phyloP scores from a whole-genome alignment of 2,329 filamentous ascomycete species.

The Alternaria alternata region DNA sequence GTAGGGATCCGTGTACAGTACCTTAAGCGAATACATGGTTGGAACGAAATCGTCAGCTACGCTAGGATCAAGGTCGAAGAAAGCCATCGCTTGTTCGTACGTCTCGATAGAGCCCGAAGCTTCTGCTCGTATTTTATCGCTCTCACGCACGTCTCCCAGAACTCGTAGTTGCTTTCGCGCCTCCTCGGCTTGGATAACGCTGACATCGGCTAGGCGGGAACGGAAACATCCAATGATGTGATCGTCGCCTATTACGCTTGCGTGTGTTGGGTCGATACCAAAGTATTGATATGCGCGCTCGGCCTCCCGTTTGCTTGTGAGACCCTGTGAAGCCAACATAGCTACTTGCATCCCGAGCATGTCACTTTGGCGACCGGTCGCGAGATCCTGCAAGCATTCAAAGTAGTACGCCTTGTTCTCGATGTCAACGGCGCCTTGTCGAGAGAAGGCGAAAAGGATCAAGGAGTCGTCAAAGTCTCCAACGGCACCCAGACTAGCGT shows the following conservation, averaged over 20 bases:
- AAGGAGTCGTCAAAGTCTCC: conserved; percentile 69
- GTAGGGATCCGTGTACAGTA: conserved; percentile 35
- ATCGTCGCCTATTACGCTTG: conserved; percentile 60
- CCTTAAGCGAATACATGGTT: conserved; percentile 65
- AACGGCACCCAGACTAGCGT: conserved; percentile 69
- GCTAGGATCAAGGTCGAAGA: conserved; percentile 60
- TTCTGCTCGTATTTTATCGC: conserved; percentile 64
- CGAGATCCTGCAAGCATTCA: conserved; percentile 69
- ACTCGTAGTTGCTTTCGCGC: conserved; percentile 64
- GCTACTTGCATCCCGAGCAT: conserved; percentile 66
- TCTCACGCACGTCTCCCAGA: conserved; percentile 67
- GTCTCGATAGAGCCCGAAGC: conserved; percentile 67
- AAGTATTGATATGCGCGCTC: conserved; percentile 67
- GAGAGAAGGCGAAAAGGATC: conserved; percentile 69
- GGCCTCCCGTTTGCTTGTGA: conserved; percentile 65
- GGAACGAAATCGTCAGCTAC: conserved; percentile 66
- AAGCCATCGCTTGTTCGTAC: conserved; percentile 70
- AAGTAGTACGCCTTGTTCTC: conserved; percentile 67
- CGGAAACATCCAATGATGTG: conserved; percentile 69
- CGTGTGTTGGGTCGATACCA: conserved; percentile 57
- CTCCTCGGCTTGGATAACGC: conserved; percentile 63
- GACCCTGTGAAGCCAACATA: conserved; percentile 65
- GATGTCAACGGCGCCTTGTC: conserved; percentile 66
- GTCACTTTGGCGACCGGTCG: conserved; percentile 63
- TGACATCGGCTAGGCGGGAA: conserved; percentile 64